Conservation (phyloP, 2,329 filamentous ascomycete genomes). For the Talaromyces albobiverticillius region DNA sequence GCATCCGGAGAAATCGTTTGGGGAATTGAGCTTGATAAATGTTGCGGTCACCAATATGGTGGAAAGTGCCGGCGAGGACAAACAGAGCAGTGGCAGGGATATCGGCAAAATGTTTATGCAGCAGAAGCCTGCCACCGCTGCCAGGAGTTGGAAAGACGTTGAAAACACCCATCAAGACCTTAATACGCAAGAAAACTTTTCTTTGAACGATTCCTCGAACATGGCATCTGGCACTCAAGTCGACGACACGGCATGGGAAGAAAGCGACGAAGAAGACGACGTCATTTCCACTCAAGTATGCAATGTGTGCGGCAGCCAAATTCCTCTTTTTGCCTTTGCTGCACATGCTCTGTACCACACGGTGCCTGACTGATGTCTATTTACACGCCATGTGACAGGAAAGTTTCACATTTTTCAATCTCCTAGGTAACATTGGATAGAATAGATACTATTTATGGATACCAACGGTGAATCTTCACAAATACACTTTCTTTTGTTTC, state of each 20-base stretch:
- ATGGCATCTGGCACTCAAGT: conserved; percentile 20
- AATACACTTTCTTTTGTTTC: too few relatives aligned
- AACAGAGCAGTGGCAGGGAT: conserved; percentile 64
- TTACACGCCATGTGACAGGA: not conserved
- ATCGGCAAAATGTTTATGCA: conserved; percentile 79
- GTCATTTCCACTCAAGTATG: conserved; percentile 34
- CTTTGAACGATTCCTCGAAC: conserved; percentile 12
- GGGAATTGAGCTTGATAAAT: conserved; percentile 82
- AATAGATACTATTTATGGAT: too few relatives aligned
- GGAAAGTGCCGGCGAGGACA: conserved; percentile 50
- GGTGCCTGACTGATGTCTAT: conserved; percentile 20
- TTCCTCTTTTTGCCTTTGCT: conserved; percentile 50
- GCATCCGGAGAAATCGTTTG: conserved; percentile 65
- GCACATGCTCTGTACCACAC: conserved; percentile 51
- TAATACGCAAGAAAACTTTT: not conserved
- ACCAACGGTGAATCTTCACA: too few relatives aligned
- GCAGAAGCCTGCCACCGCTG: conserved; percentile 59
- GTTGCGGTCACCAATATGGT: conserved; percentile 85
- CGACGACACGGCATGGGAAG: conserved; percentile 31
- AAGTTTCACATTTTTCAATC: not conserved
- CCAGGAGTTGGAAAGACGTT: conserved; percentile 61
- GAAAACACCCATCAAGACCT: not conserved
- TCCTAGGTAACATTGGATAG: too few relatives aligned
- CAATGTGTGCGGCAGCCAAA: conserved; percentile 41
- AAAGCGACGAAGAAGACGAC: conserved; percentile 30